Evolutionary conservation across 331 rosid genomes (phyloP), one percentile per base, ranked within the genome.

Genomic region (Malus hybrid): DNA sequence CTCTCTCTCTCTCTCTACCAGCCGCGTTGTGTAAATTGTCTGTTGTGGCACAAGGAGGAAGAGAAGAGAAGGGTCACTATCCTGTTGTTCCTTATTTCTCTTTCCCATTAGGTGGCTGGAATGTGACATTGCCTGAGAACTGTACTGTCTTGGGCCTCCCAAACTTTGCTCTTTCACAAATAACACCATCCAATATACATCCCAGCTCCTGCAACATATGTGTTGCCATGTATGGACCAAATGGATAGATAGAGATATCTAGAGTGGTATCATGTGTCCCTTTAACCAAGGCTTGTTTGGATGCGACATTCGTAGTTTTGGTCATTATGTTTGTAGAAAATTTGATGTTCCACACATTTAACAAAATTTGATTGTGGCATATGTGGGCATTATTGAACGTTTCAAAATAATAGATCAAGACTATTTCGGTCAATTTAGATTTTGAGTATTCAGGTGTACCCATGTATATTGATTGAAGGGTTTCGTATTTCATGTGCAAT

Each of bases 41-140:
- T 75, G 27, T 65, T 73, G 71, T 52, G 77, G 64, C 73, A 69
- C 34, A 70, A 56, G 16, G 61, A 44, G 34, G 20, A 27, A 65
- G 29, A 65, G 69, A 67, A 75, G 65, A 24, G 83, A 85, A 83
- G 74, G 79, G 85, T 85, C 89, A 63, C 83, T 68, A 31, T 85
- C 89, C 36, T 80, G 1, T 85, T 83, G 89, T 80, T 85, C 89
- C 87, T 85, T 65, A 66, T 71, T 73, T 77, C 84, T 76, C 24
- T 24, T 24, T 72, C 82, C 80, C 85, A 80, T 80, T 78, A 77
- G 83, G 85, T 85, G 87, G 76, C 85, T 57, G 79, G 85, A 83
- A 73, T 65, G 61, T 68, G 85, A 83, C 89, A 39, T 83, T 69
- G 69, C 74, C 83, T 80, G 55, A 71, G 77, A 78, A 77, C 78